Evolutionary conservation across 1,284 basidiomycete species (phyloP).

Genomic region (Puccinia polysora): DNA sequence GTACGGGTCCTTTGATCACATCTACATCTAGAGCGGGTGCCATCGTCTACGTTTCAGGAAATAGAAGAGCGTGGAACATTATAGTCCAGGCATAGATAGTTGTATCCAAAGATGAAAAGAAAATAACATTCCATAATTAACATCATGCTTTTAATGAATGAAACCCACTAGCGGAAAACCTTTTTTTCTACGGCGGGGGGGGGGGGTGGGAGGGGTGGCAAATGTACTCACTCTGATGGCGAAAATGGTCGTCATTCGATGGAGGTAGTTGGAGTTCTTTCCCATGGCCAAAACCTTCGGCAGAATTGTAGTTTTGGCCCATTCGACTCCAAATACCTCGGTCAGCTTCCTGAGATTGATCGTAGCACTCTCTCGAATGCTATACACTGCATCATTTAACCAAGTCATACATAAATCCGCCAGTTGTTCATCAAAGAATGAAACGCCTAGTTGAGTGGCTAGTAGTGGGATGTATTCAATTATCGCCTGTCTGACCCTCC

Average conservation of each 20-base stretch:
- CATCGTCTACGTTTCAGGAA: constrained; percentile 65
- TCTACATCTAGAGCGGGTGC: constrained; percentile 83
- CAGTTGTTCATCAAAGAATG: constrained; percentile 97
- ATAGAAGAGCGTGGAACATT: constrained; percentile 28
- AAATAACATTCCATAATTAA: background rate
- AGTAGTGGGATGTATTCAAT: constrained; percentile 98
- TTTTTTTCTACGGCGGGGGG: background rate
- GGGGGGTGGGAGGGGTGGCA: too few relatives aligned
- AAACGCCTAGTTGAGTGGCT: constrained; percentile 90
- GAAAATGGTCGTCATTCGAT: constrained; percentile 98
- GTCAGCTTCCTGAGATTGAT: constrained; percentile 95
- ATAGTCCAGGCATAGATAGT: constrained; percentile 41
- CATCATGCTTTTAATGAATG: background rate
- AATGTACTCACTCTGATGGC: constrained; percentile 78
- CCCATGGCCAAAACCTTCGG: constrained; percentile 98
- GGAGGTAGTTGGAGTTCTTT: constrained; percentile 92
- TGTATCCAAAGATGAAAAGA: constrained; percentile 23
- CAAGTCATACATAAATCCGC: constrained; percentile 98
- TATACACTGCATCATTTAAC: constrained; percentile 97
- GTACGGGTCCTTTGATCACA: constrained; percentile 78
- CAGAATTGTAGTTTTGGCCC: constrained; percentile 90
- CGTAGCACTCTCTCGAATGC: constrained; percentile 94
- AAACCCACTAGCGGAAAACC: too few relatives aligned
- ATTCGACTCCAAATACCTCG: constrained; percentile 97
- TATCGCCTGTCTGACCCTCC: constrained; percentile 98